Conservation (phyloP, 192 early-diverging fungal species). For the Diversispora epigaea region DNA sequence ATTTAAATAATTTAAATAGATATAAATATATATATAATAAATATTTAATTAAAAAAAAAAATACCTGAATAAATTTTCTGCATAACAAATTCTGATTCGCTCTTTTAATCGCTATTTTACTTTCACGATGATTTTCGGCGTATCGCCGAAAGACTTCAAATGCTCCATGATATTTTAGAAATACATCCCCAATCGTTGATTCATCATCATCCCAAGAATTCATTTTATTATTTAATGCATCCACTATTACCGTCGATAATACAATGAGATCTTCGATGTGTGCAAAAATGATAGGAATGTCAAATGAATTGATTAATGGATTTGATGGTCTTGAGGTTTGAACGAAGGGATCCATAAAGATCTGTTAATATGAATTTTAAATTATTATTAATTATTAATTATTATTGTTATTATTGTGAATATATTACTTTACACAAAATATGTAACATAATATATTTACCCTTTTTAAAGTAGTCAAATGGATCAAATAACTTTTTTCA, state of each 20-base stretch:
- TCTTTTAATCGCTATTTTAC: conserved; percentile 33
- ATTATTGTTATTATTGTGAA: not conserved
- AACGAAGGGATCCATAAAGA: conserved; percentile 45
- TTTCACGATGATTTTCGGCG: conserved; percentile 39
- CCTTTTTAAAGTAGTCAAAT: conserved; percentile 42
- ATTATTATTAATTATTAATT: not conserved
- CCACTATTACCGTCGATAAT: conserved; percentile 35
- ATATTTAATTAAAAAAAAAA: not conserved
- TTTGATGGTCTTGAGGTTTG: conserved; percentile 31
- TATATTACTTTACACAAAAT: not conserved
- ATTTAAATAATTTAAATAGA: not conserved
- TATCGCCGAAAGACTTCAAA: conserved; percentile 44
- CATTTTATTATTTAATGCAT: conserved; percentile 27
- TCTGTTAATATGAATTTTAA: conserved; percentile 16
- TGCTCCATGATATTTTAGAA: conserved; percentile 34
- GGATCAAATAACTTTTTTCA: conserved; percentile 44
- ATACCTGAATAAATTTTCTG: conserved; percentile 40
- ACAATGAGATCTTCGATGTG: conserved; percentile 41
- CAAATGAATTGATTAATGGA: conserved; percentile 38
- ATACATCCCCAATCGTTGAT: conserved; percentile 36
- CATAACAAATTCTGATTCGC: conserved; percentile 36
- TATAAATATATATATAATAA: not conserved
- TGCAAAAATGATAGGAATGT: conserved; percentile 42
- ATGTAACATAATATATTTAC: conserved; percentile 10
- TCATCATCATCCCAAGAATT: conserved; percentile 9